phyloP scores from a whole-genome alignment of 2,329 filamentous ascomycete genomes.

The Penicillium sclerotiorum region DNA sequence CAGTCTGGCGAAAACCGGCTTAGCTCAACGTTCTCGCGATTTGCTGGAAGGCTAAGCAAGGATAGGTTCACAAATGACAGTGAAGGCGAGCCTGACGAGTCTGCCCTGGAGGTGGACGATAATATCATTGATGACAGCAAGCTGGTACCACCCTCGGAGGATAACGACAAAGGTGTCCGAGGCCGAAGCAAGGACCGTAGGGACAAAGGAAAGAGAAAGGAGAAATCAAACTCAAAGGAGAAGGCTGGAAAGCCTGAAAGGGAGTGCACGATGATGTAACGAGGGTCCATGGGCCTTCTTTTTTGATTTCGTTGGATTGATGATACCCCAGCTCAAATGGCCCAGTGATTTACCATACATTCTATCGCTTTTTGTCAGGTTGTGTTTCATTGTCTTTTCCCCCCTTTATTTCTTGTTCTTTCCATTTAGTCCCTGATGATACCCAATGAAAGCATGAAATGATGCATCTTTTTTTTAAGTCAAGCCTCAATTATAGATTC shows the following conservation, averaged over 20 bases:
- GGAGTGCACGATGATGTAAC: constrained; percentile 38
- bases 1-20: constrained; percentile 41
- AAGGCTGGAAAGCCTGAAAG: constrained; percentile 43
- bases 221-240: constrained; percentile 38
- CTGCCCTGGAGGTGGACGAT: constrained; percentile 24
- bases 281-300: background rate
- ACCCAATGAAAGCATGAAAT: constrained; percentile 13
- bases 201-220: constrained; percentile 33
- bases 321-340: constrained; percentile 17
- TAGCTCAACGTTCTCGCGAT: constrained; percentile 39
- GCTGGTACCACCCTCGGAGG: constrained; percentile 17
- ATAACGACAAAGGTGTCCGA: constrained; percentile 27
- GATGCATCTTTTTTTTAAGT: no score
- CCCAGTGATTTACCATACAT: background rate
- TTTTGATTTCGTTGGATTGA: constrained; percentile 5
- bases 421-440: constrained; percentile 17
- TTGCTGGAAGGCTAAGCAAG: constrained; percentile 34
- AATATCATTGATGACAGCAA: constrained; percentile 16
- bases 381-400: no score
- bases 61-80: constrained; percentile 35
- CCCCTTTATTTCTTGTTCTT: constrained; percentile 1
- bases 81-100: constrained; percentile 32
- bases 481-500: no score
- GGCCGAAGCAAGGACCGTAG: constrained; percentile 24
- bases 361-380: no score